These are phyloP conservation scores for Xylaria arbuscula DNA, from an alignment of 2,329 filamentous ascomycete genomes.

Conservation along the genomic window DNA sequence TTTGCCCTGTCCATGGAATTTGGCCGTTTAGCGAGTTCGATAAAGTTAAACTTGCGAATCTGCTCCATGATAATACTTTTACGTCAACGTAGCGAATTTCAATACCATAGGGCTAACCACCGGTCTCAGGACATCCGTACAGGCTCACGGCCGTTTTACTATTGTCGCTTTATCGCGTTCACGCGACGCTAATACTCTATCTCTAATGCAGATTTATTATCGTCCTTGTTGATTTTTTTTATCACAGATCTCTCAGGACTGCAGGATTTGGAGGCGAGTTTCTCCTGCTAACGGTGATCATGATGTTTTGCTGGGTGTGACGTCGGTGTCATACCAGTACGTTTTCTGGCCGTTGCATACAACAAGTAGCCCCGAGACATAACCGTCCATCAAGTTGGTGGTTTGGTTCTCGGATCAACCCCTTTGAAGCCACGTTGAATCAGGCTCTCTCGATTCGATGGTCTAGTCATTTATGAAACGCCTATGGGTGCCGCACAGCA, in stretches of 20 bases:
- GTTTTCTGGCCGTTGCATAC: neutral
- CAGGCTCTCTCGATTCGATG: neutral
- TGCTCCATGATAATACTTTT: neutral
- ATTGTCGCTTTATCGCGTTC: neutral
- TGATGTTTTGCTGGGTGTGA: neutral
- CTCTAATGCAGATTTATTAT: too few species aligned
- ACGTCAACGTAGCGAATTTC: neutral
- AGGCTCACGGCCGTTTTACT: neutral
- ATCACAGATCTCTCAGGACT: too few species aligned
- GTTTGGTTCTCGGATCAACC: neutral
- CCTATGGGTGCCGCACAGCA: neutral
- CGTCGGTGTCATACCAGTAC: neutral
- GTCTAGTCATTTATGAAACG: neutral
- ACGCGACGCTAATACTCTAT: too few species aligned
- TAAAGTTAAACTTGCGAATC: neutral
- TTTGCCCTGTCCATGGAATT: neutral
- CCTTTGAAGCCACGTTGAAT: neutral
- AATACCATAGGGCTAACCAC: too few species aligned
- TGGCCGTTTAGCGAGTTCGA: neutral
- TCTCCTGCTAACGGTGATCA: neutral
- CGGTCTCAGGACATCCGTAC: too few species aligned
- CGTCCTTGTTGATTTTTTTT: too few species aligned
- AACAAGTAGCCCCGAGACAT: too few species aligned
- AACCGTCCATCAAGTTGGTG: too few species aligned
- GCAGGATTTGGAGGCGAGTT: neutral